Evolutionary conservation across 2,329 filamentous ascomycete genomes (phyloP), one percentile per base, ranked within the genome.

Genomic region (Shiraia sp.): DNA sequence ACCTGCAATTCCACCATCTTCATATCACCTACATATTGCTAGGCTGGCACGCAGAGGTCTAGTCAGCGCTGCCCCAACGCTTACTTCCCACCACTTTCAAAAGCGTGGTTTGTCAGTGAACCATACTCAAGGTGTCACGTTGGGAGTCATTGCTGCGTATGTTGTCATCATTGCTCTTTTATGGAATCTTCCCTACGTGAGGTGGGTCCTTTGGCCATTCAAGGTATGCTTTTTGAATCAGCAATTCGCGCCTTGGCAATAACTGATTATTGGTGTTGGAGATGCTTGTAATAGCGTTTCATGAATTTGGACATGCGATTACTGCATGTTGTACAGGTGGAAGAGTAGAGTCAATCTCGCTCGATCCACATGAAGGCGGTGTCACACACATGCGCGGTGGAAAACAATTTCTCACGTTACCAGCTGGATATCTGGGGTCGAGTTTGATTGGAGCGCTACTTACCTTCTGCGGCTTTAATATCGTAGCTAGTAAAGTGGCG

Each of bases 391-490:
- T 90, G 83, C 77, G 79, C 5, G 87, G 87, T 29, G 87, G 87
- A 34, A 82, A 80, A 52, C 79, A 77, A 49, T 83, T 83, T 47
- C 68, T 92, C 45, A 90, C 87, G 0, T 74, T 91, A 0, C 87
- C 88, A 0, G 87, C 88, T 0, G 88, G 88, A 14, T 92, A 91
- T 66, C 73, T 92, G 6, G 88, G 88, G 9, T 88, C 85, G 0
- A 87, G 82, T 8, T 72, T 92, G 36, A 88, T 92, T 60, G 88
- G 88, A 16, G 87, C 86, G 4, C 72, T 91, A 39, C 76, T 91
- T 47, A 90, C 85, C 34, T 90, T 91, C 59, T 88, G 85, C 63
- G 87, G 87, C 15, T 91, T 91, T 69, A 79, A 91, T 68, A 90
- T 90, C 49, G 86, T 89, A 38, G 87, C 87, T 3, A 86, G 82